These are phyloP conservation scores for Spathaspora gorwiae DNA, from an alignment of 805 yeast species.

Conservation along the genomic window DNA sequence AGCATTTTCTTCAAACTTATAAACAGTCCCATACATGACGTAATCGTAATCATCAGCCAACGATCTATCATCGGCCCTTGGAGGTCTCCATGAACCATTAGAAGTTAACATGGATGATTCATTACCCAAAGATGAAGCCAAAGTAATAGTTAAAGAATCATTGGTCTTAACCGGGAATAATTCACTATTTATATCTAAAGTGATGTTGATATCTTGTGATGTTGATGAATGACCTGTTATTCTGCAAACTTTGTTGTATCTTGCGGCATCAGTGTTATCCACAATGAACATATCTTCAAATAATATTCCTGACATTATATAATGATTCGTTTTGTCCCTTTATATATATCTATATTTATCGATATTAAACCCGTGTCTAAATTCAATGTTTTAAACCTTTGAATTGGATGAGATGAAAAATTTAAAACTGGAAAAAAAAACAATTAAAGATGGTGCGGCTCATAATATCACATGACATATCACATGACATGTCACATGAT, in stretches of 20 bases:
- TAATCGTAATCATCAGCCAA: constrained; percentile 96
- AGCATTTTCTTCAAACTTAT: constrained; percentile 85
- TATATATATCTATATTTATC: no score
- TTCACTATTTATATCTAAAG: constrained; percentile 87
- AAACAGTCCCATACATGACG: constrained; percentile 97
- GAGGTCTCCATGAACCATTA: constrained; percentile 76
- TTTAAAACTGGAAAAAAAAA: neutral
- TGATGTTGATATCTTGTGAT: constrained; percentile 71
- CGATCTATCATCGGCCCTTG: constrained; percentile 76
- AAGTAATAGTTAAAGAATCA: constrained; percentile 78
- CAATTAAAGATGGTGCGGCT: neutral
- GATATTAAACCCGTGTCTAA: no score
- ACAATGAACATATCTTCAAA: constrained; percentile 92
- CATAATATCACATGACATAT: no score
- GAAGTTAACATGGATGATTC: constrained; percentile 42
- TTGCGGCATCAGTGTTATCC: constrained; percentile 77
- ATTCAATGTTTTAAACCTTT: neutral
- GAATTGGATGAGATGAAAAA: constrained; percentile 3
- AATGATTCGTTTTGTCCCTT: neutral
- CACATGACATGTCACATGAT: no score
- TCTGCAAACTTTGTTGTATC: constrained; percentile 89
- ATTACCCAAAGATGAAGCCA: constrained; percentile 69
- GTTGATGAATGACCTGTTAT: constrained; percentile 85
- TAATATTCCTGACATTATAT: constrained; percentile 53
- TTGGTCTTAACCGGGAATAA: constrained; percentile 76